Percentiles rank a stretch among this genome's conserved stretches.
phyloP scores from a whole-genome alignment of 2,329 filamentous ascomycete species.

The Drechslerella dactyloides region DNA sequence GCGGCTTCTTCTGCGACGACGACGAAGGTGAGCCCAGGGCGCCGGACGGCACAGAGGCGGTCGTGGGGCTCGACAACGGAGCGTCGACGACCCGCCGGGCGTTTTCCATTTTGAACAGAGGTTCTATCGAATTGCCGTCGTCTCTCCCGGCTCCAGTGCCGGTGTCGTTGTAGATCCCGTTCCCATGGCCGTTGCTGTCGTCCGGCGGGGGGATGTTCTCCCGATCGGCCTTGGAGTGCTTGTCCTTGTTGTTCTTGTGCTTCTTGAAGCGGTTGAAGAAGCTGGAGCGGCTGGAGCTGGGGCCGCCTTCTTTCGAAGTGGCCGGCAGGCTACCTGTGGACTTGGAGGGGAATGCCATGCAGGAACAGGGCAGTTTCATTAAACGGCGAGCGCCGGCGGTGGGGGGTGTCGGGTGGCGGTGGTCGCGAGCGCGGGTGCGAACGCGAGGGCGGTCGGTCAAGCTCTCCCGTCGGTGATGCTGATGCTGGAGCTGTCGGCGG shows the following conservation, averaged over 20 bases:
- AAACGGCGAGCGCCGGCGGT: constrained; percentile 10
- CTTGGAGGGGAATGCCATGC: constrained; percentile 49
- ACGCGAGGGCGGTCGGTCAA: not conserved
- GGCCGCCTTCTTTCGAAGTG: constrained; percentile 44
- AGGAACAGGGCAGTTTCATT: constrained; percentile 47
- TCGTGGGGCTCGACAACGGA: constrained; percentile 33
- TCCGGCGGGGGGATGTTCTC: constrained; percentile 21
- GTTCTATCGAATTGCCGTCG: constrained; percentile 23
- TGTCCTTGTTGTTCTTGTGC: constrained; percentile 38
- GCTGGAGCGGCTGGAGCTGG: constrained; percentile 38
- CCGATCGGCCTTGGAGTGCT: constrained; percentile 23
- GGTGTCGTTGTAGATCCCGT: constrained; percentile 8
- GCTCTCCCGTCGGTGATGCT: constrained; percentile 22
- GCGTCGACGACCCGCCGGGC: constrained; percentile 35
- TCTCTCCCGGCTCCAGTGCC: not conserved
- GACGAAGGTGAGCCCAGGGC: constrained; percentile 32
- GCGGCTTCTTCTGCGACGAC: constrained; percentile 27
- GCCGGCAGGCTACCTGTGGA: constrained; percentile 50
- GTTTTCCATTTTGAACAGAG: constrained; percentile 30
- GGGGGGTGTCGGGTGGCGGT: not conserved
- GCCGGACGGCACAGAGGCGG: constrained; percentile 31
- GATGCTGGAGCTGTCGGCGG: not conserved
- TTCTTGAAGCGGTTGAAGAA: constrained; percentile 49
- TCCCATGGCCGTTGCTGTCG: constrained; percentile 12
- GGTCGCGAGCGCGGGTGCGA: not conserved